phyloP scores from a whole-genome alignment of 768 basidiomycete genomes.

The Panaeolus cyanescens region DNA sequence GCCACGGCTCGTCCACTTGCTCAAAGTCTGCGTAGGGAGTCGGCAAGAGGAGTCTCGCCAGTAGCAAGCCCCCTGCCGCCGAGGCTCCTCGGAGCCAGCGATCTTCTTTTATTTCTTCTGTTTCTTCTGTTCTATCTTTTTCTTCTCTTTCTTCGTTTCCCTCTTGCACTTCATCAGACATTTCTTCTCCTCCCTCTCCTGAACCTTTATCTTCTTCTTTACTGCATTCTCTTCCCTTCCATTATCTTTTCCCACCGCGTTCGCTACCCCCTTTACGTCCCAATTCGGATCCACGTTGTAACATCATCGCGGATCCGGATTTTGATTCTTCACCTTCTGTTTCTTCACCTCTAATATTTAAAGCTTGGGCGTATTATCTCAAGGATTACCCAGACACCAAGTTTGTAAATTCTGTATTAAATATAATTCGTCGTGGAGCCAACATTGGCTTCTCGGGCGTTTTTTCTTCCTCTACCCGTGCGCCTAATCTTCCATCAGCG shows the following conservation, averaged over 20 bases:
- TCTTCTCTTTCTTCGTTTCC: too few species aligned
- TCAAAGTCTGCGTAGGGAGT: not conserved
- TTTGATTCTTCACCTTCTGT: not conserved
- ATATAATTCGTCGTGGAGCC: slow-evolving; percentile 28
- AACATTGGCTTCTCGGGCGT: slow-evolving; percentile 24
- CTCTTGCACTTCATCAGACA: too few species aligned
- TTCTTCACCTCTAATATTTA: not conserved
- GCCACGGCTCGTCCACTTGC: not conserved
- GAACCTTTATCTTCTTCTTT: not conserved
- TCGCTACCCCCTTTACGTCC: slow-evolving; percentile 5
- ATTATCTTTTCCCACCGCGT: not conserved
- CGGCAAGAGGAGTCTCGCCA: too few species aligned
- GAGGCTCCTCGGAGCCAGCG: not conserved
- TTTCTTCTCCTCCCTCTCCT: slow-evolving; percentile 14
- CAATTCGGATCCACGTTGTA: not conserved
- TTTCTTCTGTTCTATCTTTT: not conserved
- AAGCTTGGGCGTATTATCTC: not conserved
- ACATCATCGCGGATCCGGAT: slow-evolving; percentile 9
- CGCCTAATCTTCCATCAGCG: slow-evolving; percentile 27
- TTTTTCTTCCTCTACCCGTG: slow-evolving; percentile 10
- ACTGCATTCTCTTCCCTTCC: not conserved
- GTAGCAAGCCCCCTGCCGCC: too few species aligned
- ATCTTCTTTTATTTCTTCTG: not conserved
- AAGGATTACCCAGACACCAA: not conserved
- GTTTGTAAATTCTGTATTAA: slow-evolving; percentile 13